Evolutionary conservation across 2,329 filamentous ascomycete genomes (phyloP), one percentile per base, ranked within the genome.

Genomic region (Alternaria gansuensis): DNA sequence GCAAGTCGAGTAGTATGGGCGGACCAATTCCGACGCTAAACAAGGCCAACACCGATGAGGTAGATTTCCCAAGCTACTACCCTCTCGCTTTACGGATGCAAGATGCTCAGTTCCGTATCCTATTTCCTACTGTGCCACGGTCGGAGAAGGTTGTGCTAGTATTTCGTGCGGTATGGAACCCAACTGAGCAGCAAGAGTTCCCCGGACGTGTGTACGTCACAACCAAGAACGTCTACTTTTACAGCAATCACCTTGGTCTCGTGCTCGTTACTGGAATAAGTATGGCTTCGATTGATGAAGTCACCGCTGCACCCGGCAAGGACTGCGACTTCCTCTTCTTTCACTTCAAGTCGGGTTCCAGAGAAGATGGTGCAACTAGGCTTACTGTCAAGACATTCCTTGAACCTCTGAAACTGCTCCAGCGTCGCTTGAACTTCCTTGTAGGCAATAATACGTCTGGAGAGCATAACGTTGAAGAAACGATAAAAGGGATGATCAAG

Each of bases 241-340:
- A 97, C 78, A 96, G 93, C 69, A 91, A 98, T 72, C 91, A 97
- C 73, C 88, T 97, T 75, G 95, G 95, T 5, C 84, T 99, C 5
- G 90, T 98, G 0, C 84, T 97, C 34, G 91, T 94, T 1, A 94
- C 93, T 50, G 87, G 87, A 14, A 87, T 96, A 50, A 87, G 85
- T 54, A 82, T 99, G 57, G 85, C 88, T 54, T 88, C 85, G 21
- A 92, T 99, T 56, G 87, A 88, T 8, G 95, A 98, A 77, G 92
- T 98, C 40, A 97, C 92, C 24, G 91, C 91, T 36, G 92, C 92
- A 2, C 90, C 92, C 11, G 95, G 95, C 21, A 89, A 89, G 73
- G 93, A 97, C 69, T 97, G 92, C 73, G 95, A 99, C 78, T 96
- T 93, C 75, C 85, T 98, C 29, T 96, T 93, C 75, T 79, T 99